phyloP scores from a whole-genome alignment of 768 basidiomycete species.

The Suillus clintonianus region DNA sequence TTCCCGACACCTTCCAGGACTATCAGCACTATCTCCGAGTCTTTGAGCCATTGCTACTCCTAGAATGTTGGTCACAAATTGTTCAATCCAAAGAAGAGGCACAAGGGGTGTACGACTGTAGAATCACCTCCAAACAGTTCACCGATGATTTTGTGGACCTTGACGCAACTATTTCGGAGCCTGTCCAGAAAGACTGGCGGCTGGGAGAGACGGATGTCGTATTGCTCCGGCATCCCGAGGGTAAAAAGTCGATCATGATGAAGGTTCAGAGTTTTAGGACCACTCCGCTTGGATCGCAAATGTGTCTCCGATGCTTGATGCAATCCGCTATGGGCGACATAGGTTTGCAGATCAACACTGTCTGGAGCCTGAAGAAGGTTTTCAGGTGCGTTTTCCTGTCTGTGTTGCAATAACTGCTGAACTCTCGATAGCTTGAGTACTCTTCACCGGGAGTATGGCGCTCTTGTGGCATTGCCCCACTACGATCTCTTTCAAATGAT shows the following conservation, averaged over 20 bases:
- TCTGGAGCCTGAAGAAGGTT: constrained; percentile 79
- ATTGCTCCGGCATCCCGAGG: constrained; percentile 64
- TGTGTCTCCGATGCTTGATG: constrained; percentile 59
- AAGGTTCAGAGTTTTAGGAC: constrained; percentile 60
- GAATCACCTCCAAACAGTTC: constrained; percentile 67
- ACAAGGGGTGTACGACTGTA: constrained; percentile 56
- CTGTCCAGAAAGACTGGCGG: constrained; percentile 69
- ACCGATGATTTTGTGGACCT: constrained; percentile 84
- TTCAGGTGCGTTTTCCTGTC: constrained; percentile 57
- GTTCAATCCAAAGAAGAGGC: constrained; percentile 71
- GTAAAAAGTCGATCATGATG: constrained; percentile 60
- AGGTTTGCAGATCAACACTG: constrained; percentile 62
- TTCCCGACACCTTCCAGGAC: constrained; percentile 69
- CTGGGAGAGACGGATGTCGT: constrained; percentile 85
- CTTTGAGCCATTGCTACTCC: constrained; percentile 82
- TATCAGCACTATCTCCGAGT: constrained; percentile 68
- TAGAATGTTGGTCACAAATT: constrained; percentile 93
- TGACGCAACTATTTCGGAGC: constrained; percentile 61
- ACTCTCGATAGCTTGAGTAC: constrained; percentile 72
- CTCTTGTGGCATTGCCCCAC: constrained; percentile 78
- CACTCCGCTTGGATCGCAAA: constrained; percentile 49
- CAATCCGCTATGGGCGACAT: constrained; percentile 47
- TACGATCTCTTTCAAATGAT: constrained; percentile 78
- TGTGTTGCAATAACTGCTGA: constrained; percentile 4
- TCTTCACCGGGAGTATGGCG: constrained; percentile 88